These are phyloP conservation scores for Monosporascus sp. DNA, from an alignment of 2,329 filamentous ascomycete species.

Conservation along the genomic window DNA sequence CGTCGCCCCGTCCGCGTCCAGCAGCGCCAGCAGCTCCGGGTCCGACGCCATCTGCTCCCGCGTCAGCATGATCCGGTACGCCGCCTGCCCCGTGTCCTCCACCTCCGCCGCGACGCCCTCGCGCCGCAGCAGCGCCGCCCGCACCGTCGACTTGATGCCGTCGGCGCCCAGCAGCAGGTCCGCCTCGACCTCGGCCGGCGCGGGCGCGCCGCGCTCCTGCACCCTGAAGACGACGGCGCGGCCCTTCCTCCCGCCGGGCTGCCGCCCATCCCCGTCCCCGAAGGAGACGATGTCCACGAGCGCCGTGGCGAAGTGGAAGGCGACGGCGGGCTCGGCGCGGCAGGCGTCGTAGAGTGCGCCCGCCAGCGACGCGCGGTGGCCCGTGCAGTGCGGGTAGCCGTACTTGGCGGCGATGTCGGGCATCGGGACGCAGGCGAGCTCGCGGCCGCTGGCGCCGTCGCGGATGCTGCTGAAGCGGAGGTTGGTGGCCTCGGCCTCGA, in stretches of 20 bases:
- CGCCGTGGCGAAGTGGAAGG: conserved; percentile 61
- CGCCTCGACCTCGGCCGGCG: conserved; percentile 48
- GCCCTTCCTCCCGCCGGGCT: conserved; percentile 19
- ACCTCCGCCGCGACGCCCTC: conserved; percentile 50
- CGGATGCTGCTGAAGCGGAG: conserved; percentile 69
- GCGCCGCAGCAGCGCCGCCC: conserved; percentile 49
- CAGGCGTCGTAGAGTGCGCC: conserved; percentile 68
- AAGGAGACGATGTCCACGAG: conserved; percentile 55
- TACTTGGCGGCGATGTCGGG: conserved; percentile 63
- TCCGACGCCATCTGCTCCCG: conserved; percentile 63
- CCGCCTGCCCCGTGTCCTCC: conserved; percentile 68
- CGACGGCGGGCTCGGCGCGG: conserved; percentile 55
- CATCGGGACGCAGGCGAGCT: conserved; percentile 68
- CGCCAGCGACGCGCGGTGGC: conserved; percentile 69
- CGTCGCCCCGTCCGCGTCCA: conserved; percentile 63
- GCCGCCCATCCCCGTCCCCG: conserved; percentile 43
- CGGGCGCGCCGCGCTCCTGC: conserved; percentile 46
- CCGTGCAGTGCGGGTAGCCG: conserved; percentile 73
- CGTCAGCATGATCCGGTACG: conserved; percentile 73
- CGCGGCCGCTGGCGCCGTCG: conserved; percentile 64
- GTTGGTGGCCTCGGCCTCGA: conserved; percentile 66
- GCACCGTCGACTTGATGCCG: conserved; percentile 49
- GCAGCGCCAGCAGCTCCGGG: conserved; percentile 60
- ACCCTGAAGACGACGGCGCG: conserved; percentile 50
- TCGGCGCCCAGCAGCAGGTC: conserved; percentile 51